Evolutionary conservation across 441 rosid genomes (phyloP), one percentile per base, ranked within the genome.

Genomic region (Pelargonium fulgidum): DNA sequence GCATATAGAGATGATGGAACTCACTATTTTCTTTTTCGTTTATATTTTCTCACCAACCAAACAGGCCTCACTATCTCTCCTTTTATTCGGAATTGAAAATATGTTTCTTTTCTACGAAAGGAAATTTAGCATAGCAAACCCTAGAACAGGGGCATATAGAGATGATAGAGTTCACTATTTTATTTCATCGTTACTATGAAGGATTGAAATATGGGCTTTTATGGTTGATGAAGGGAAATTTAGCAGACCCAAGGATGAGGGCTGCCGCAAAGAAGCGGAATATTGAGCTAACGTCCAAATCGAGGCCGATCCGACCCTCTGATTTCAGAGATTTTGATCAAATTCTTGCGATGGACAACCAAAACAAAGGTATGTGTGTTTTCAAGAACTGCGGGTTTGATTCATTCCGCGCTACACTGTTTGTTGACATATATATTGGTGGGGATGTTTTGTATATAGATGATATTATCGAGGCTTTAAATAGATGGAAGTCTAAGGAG

Each of bases 221-320:
- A 58, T 71, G 72, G 16, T 42, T 62, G 26, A 22, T 64, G 29
- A 77, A 90, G 98, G 98, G 98, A n/a, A 85, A 91, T 80, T 78
- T 81, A 76, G 85, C 98, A 0, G 98, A 91, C 79, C 85, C 96
- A 68, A 88, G 98, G 84, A 93, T 93, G 97, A 88, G 86, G 67
- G 85, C 87, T 17, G 93, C 95, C 19, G 84, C 97, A 0, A 88
- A 88, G 74, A 84, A 82, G 77, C 92, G 97, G 13, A 90, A 91
- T 59, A 79, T 93, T 72, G 95, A 88, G 81, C 88, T 93, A 76
- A 89, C 96, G 65, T 93, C 97, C 33, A 67, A 83, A 62, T 93
- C 99, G 1, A 89, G 96, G 86, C 98, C 93, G 13, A 88, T 91
- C 8, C 73, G 81, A 69, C 76, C 96, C 0, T 86, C 97, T 74